Percentiles rank a stretch among this genome's conserved stretches.
Conservation (phyloP, 2,329 filamentous ascomycete species). For the Cordyceps farinosa region DNA sequence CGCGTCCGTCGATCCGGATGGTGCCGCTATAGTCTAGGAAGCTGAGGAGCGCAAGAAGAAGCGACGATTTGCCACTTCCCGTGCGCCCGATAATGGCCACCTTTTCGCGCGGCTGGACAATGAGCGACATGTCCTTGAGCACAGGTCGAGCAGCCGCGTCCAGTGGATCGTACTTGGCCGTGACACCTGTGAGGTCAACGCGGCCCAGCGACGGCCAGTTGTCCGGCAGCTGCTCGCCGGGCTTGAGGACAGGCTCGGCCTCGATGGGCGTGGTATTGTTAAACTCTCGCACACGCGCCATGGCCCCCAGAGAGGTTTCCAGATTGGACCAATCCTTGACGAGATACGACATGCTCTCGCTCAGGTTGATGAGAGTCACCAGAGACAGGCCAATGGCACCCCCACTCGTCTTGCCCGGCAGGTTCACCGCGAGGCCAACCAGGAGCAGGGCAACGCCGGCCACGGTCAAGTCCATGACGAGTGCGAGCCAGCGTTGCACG, state of each 20-base stretch:
- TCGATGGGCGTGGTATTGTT: conserved; percentile 11
- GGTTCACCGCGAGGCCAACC: conserved; percentile 4
- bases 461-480: conserved; percentile 47
- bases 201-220: conserved; percentile 16
- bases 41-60: conserved; percentile 10
- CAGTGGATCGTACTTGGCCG: conserved; percentile 14
- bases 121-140: conserved; percentile 14
- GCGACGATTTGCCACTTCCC: conserved; percentile 18
- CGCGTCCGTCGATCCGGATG: conserved; percentile 18
- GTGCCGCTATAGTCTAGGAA: conserved; percentile 17
- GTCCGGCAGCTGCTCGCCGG: conserved; percentile 1
- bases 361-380: conserved; percentile 14
- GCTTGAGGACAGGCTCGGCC: background rate
- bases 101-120: conserved; percentile 12
- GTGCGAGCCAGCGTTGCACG: conserved; percentile 52
- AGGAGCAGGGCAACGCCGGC: conserved; percentile 42
- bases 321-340: conserved; percentile 15
- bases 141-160: conserved; percentile 5
- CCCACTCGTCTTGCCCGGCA: conserved; percentile 3
- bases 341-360: conserved; percentile 8
- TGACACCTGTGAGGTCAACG: conserved; percentile 12
- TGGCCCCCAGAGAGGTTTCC: conserved; percentile 16
- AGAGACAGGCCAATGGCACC: conserved; percentile 14
- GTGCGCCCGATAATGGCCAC: conserved; percentile 17
- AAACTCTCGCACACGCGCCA: conserved; percentile 12